phyloP scores from a whole-genome alignment of 768 basidiomycete species.

The Tylopilus balloui region DNA sequence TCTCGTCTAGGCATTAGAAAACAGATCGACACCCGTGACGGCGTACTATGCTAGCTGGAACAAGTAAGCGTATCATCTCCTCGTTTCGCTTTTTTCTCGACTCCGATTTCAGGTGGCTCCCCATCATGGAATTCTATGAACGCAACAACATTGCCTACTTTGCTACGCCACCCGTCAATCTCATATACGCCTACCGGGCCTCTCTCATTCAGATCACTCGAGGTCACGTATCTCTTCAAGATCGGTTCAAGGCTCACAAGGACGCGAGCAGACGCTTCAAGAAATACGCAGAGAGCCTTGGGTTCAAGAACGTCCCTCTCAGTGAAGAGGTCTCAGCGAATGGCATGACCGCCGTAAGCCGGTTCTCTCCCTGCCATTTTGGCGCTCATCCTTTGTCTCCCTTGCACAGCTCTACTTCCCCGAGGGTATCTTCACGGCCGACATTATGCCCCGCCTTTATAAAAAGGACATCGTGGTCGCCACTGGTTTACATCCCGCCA shows the following conservation, averaged over 20 bases:
- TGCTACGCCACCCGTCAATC: constrained; percentile 92
- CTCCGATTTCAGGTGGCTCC: constrained; percentile 61
- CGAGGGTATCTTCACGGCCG: constrained; percentile 67
- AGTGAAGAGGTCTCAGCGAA: constrained; percentile 68
- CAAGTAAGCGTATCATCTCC: constrained; percentile 42
- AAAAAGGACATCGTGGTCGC: constrained; percentile 77
- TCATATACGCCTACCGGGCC: constrained; percentile 87
- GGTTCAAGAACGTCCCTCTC: constrained; percentile 69
- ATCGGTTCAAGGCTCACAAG: constrained; percentile 75
- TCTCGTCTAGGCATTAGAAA: constrained; percentile 8
- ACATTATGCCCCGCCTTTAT: constrained; percentile 71
- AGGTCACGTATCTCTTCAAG: constrained; percentile 58
- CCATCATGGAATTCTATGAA: constrained; percentile 94
- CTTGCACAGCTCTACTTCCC: constrained; percentile 73
- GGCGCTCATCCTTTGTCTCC: neutral
- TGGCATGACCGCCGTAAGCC: constrained; percentile 85
- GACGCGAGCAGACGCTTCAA: constrained; percentile 67
- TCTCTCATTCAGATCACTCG: constrained; percentile 71
- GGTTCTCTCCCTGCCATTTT: neutral
- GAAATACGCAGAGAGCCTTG: constrained; percentile 56
- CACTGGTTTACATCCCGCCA: constrained; percentile 78
- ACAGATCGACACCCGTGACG: constrained; percentile 46
- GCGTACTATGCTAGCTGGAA: constrained; percentile 91
- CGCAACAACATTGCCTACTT: constrained; percentile 79
- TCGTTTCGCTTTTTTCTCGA: neutral